These are phyloP conservation scores for Fistulinella cinereoalba DNA, from an alignment of 1,284 basidiomycete genomes.

Conservation along the genomic window DNA sequence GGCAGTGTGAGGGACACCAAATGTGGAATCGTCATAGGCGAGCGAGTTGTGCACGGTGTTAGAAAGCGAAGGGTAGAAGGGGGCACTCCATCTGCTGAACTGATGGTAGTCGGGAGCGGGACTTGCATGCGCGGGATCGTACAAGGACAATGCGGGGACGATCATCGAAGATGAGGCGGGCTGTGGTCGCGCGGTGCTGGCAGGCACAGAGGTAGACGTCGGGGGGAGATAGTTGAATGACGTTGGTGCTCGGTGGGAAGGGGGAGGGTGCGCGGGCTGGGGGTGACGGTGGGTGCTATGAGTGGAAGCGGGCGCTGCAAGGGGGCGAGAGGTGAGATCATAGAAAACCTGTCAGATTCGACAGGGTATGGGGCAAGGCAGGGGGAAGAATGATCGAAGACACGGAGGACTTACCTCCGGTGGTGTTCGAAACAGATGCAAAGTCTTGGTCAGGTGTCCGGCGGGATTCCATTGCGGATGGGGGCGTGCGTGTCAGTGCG, in stretches of 20 bases:
- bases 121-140: constrained; percentile 24
- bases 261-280: too few species aligned
- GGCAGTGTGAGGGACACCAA: background rate
- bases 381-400: constrained; percentile 12
- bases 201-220: background rate
- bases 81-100: constrained; percentile 18
- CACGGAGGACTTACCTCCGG: constrained; percentile 31
- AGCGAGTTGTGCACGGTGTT: background rate
- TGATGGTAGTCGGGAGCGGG: constrained; percentile 15
- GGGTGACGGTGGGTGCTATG: too few species aligned
- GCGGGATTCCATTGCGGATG: constrained; percentile 24
- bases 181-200: background rate
- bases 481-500: background rate
- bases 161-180: constrained; percentile 25
- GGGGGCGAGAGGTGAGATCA: constrained; percentile 9
- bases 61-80: constrained; percentile 18
- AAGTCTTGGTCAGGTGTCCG: constrained; percentile 18
- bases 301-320: constrained; percentile 7
- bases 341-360: constrained; percentile 12
- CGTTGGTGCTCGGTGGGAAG: background rate
- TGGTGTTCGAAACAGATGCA: constrained; percentile 4
- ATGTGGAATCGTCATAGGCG: background rate
- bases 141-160: constrained; percentile 26
- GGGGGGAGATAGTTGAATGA: constrained; percentile 7
- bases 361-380: constrained; percentile 6